Conservation (phyloP, 1,139 yeast species). For the Debaryomycetaceae sp. region DNA sequence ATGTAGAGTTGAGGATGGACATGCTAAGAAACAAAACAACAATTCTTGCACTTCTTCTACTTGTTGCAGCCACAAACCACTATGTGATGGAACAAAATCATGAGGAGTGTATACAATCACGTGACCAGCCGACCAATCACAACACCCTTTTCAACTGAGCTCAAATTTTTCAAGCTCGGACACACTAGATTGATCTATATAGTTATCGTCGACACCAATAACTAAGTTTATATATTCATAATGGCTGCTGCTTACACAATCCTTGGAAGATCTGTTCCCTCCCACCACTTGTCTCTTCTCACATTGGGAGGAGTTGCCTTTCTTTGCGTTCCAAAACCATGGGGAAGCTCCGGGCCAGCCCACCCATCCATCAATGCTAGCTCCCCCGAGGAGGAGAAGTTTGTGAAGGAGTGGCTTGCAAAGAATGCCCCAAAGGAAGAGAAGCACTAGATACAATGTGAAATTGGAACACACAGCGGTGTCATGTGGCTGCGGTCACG, state of each 20-base stretch:
- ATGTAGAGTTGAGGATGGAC: conserved; percentile 1
- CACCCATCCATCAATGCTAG: conserved; percentile 72
- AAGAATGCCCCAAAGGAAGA: conserved; percentile 27
- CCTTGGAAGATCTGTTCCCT: conserved; percentile 70
- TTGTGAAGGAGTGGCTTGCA: conserved; percentile 45
- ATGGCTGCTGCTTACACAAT: conserved; percentile 84
- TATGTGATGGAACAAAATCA: neutral
- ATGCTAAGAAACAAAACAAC: neutral
- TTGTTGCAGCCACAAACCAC: conserved; percentile 4
- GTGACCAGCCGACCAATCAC: neutral
- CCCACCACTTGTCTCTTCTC: conserved; percentile 70
- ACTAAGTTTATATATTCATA: conserved; percentile 6
- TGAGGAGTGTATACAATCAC: neutral
- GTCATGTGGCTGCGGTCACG: neutral
- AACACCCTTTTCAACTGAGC: conserved; percentile 1
- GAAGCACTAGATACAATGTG: conserved; percentile 25
- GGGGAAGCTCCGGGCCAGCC: conserved; percentile 56
- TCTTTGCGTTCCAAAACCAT: conserved; percentile 67
- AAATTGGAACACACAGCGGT: neutral
- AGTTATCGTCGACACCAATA: neutral
- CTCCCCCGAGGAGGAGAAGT: conserved; percentile 86
- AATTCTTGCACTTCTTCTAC: neutral
- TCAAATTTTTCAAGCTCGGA: conserved; percentile 2
- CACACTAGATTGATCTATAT: neutral
- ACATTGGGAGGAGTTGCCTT: conserved; percentile 63